phyloP scores from a whole-genome alignment of 345 rosid species.

The Atalantia buxifolia region DNA sequence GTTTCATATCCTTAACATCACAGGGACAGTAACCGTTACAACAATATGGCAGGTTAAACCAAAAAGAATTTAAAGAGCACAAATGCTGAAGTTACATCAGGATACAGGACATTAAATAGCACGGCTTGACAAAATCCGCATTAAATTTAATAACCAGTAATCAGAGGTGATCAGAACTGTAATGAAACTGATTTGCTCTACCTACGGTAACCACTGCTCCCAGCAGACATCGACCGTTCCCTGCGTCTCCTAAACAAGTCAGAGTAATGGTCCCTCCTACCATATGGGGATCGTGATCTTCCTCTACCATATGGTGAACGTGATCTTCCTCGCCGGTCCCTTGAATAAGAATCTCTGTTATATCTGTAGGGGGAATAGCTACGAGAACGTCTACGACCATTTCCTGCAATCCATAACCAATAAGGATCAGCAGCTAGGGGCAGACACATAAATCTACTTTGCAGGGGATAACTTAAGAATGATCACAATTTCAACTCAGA shows the following conservation, averaged over 20 bases:
- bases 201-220: constrained; percentile 21
- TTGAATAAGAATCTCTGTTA: constrained; percentile 32
- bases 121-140: background rate
- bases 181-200: background rate
- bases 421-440: background rate
- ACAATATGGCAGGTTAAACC: background rate
- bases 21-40: background rate
- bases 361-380: constrained; percentile 50
- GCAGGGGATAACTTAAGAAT: no score
- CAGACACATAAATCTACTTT: no score
- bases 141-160: background rate
- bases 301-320: constrained; percentile 41
- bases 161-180: background rate
- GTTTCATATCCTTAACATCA: no score
- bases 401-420: constrained; percentile 26
- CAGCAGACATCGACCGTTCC: constrained; percentile 33
- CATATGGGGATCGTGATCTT: constrained; percentile 40
- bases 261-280: constrained; percentile 27
- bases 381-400: constrained; percentile 39
- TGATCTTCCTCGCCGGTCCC: constrained; percentile 43
- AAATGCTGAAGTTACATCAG: background rate
- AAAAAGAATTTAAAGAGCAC: background rate
- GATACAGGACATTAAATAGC: background rate
- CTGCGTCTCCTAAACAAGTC: constrained; percentile 38
- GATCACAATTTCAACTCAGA: no score